Evolutionary conservation across 225 moss, liverwort and hornwort genomes (phyloP), one percentile per base, ranked within the genome.

Genomic region (Sphagnum contortum): DNA sequence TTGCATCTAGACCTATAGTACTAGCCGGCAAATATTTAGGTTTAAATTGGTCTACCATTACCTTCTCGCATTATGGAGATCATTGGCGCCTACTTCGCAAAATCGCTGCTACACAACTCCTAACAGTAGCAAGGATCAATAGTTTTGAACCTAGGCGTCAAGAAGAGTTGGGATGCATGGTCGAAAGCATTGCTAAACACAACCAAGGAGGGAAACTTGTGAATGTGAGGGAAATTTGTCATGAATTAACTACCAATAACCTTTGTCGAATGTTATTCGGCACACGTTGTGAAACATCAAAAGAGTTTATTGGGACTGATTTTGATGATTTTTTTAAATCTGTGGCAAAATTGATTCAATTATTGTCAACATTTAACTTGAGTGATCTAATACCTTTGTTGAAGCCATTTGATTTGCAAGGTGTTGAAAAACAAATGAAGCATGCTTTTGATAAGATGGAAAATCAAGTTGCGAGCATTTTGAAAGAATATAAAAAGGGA

Each of bases 401-500:
- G 13, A 62, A 44, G 62, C 49, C 4, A n/a, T 48, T 62, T 47
- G 62, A 62, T 46, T 62, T 62, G 62, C 62, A 62, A 44, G 12
- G 2, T 13, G 44, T 13, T 58, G 13, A 29, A 29, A 29, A 29
- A 29, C 13, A 8, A 3, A 3, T 44, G 13, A 13, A 13, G 8
- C 9, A 2, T 3, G 8, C 2, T 13, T 58, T 44, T 3, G 13
- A 6, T n/a, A 13, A 6, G 8, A 58, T n/a, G 13, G 58, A 44
- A 58, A 3, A 44, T 13, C 58, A 58, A 1, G n/a, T 13, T 13
- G 3, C 6, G 12, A 58, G 12, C 29, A 29, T 29, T 29, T 13
- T 44, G 14, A 58, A 58, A 6, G 12, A 44, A 13, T 58, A 13
- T 44, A 58, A 3, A 3, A 29, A 29, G 1, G 29, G 29, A 29